phyloP scores from a whole-genome alignment of 2,329 filamentous ascomycete species.

The Hymenoscyphus occultus region DNA sequence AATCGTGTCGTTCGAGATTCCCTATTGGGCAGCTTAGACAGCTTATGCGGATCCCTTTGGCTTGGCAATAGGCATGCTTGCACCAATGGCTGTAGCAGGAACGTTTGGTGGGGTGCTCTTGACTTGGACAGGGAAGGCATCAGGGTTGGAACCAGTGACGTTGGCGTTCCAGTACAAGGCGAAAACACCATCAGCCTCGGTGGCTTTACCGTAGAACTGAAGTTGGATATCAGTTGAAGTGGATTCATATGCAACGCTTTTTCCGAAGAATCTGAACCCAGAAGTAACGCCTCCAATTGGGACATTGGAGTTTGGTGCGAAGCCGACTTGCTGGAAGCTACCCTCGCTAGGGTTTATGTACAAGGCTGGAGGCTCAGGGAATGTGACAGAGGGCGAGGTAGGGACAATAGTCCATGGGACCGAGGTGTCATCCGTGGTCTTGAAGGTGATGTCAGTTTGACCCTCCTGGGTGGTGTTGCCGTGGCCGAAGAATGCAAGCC shows the following conservation, averaged over 20 bases:
- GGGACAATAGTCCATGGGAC: constrained; percentile 27
- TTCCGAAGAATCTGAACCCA: constrained; percentile 37
- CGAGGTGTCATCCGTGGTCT: constrained; percentile 25
- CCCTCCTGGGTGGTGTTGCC: constrained; percentile 20
- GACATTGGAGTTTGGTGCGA: constrained; percentile 25
- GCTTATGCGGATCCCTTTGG: not conserved
- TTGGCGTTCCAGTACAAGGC: constrained; percentile 29
- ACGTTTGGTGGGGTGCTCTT: not conserved
- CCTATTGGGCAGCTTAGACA: not conserved
- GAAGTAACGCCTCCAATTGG: constrained; percentile 26
- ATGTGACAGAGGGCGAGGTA: constrained; percentile 26
- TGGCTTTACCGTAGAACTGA: constrained; percentile 29
- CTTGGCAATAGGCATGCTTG: no score
- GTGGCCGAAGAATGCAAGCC: constrained; percentile 37
- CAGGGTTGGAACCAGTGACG: constrained; percentile 2
- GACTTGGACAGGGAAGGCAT: constrained; percentile 23
- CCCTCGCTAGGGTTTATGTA: constrained; percentile 31
- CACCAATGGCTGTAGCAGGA: no score
- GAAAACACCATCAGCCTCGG: constrained; percentile 27
- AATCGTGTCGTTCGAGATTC: not conserved
- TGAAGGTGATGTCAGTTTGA: constrained; percentile 35
- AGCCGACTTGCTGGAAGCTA: constrained; percentile 31
- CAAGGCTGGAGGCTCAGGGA: constrained; percentile 24
- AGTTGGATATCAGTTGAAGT: constrained; percentile 26
- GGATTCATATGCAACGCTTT: constrained; percentile 33